These are phyloP conservation scores for Phytopythium helicoides DNA, from an alignment of 352 stramenopile species.

Conservation along the genomic window DNA sequence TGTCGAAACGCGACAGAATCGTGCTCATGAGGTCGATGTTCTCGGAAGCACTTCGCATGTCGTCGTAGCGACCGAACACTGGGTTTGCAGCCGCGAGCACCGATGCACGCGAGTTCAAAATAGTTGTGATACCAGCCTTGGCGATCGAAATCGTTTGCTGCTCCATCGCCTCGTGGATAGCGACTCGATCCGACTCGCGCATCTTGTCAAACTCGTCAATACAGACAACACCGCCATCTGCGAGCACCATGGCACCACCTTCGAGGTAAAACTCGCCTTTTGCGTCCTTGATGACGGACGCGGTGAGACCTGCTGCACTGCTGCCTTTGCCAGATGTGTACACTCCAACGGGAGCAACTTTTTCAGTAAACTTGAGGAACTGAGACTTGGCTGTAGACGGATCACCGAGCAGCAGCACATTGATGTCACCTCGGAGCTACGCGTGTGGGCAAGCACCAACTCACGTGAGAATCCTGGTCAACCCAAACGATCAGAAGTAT, in stretches of 20 bases:
- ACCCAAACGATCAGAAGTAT: neutral
- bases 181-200: slow-evolving; percentile 92
- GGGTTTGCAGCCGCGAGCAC: slow-evolving; percentile 96
- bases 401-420: slow-evolving; percentile 97
- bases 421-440: slow-evolving; percentile 96
- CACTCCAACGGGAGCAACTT: slow-evolving; percentile 96
- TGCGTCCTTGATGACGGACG: slow-evolving; percentile 93
- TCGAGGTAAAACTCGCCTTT: slow-evolving; percentile 99
- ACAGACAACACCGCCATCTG: slow-evolving; percentile 97
- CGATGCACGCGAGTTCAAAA: slow-evolving; percentile 94
- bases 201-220: too few species aligned
- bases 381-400: slow-evolving; percentile 98
- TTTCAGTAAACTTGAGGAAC: slow-evolving; percentile 98
- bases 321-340: slow-evolving; percentile 99
- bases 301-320: slow-evolving; percentile 96
- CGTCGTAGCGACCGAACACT: slow-evolving; percentile 98
- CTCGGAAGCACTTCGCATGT: slow-evolving; percentile 97
- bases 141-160: slow-evolving; percentile 99
- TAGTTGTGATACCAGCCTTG: slow-evolving; percentile 99
- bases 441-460: too few species aligned
- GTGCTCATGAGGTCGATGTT: slow-evolving; percentile 99
- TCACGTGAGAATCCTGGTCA: too few species aligned
- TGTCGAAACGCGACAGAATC: slow-evolving; percentile 98
- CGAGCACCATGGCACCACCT: slow-evolving; percentile 97
- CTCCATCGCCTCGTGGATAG: slow-evolving; percentile 99